Percentiles rank a stretch among this genome's conserved stretches.
Evolutionary conservation across 345 rosid species (phyloP).

Genomic region (Pistacia integerrima): DNA sequence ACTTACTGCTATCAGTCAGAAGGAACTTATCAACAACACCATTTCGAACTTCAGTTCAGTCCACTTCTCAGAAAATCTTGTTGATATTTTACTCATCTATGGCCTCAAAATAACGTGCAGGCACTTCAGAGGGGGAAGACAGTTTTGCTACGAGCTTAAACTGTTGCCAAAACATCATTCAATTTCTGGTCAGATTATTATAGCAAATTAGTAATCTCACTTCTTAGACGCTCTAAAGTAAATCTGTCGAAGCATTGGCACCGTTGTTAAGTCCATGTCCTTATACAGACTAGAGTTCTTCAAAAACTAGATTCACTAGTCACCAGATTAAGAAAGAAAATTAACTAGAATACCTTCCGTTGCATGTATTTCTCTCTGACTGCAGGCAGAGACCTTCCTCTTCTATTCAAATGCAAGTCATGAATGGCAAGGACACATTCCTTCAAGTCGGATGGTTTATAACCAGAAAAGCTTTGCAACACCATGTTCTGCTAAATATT

Average conservation of each 20-base stretch:
- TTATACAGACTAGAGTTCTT: background rate
- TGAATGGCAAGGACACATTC: constrained; percentile 53
- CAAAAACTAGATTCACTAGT: background rate
- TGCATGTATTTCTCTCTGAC: constrained; percentile 60
- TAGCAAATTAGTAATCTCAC: background rate
- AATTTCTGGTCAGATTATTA: background rate
- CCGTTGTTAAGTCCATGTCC: too few relatives aligned
- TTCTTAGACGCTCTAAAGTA: background rate
- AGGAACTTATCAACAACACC: constrained; percentile 5
- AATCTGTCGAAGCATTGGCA: too few relatives aligned
- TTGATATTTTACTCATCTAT: constrained; percentile 6
- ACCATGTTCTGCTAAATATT: constrained; percentile 32
- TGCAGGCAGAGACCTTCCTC: constrained; percentile 39
- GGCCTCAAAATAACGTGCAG: constrained; percentile 39
- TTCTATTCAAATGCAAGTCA: constrained; percentile 49
- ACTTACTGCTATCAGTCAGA: background rate
- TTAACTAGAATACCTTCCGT: constrained; percentile 45
- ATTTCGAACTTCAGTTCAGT: constrained; percentile 1
- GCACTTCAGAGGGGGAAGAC: constrained; percentile 47
- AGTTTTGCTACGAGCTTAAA: constrained; percentile 54
- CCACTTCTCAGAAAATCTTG: background rate
- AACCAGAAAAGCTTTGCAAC: constrained; percentile 49
- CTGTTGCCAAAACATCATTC: constrained; percentile 28
- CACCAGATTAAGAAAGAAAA: background rate
- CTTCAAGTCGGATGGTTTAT: constrained; percentile 50